Evolutionary conservation across 2,329 filamentous ascomycete genomes (phyloP).

Genomic region (Xylaria sp.): DNA sequence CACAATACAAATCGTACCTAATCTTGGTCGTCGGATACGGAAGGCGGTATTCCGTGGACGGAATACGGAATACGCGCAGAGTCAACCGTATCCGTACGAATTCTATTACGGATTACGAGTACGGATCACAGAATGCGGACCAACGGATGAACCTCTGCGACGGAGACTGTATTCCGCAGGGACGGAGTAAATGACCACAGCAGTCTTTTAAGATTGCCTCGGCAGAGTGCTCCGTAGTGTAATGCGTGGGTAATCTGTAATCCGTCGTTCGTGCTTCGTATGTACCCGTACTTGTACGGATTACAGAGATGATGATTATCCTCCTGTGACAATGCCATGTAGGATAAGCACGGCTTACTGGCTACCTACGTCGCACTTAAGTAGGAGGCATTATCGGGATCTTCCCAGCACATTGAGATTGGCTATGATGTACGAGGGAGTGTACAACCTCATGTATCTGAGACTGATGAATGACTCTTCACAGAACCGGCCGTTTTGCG

Average conservation of each 20-base stretch:
- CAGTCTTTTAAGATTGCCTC: background rate
- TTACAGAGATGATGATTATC: too few species aligned
- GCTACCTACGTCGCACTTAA: background rate
- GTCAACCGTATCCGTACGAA: too few species aligned
- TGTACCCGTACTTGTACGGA: too few species aligned
- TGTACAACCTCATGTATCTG: slow-evolving; percentile 1
- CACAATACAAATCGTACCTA: background rate
- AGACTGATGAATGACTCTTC: slow-evolving; percentile 11
- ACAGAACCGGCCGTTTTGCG: slow-evolving; percentile 11
- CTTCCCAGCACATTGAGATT: slow-evolving; percentile 5
- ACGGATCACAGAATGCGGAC: too few species aligned
- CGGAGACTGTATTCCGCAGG: background rate
- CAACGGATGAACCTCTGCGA: too few species aligned
- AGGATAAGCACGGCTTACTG: background rate
- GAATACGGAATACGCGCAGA: too few species aligned
- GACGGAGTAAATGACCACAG: background rate
- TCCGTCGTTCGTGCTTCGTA: too few species aligned
- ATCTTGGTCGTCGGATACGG: too few species aligned
- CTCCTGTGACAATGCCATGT: background rate
- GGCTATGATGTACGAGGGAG: background rate
- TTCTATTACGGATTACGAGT: too few species aligned
- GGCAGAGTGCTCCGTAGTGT: background rate
- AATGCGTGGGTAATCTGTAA: too few species aligned
- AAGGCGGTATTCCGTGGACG: too few species aligned
- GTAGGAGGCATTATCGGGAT: slow-evolving; percentile 5